Base-by-base conservation (phyloP, 2,329 filamentous ascomycete species). In the Purpureocillium takamizusanense region DNA sequence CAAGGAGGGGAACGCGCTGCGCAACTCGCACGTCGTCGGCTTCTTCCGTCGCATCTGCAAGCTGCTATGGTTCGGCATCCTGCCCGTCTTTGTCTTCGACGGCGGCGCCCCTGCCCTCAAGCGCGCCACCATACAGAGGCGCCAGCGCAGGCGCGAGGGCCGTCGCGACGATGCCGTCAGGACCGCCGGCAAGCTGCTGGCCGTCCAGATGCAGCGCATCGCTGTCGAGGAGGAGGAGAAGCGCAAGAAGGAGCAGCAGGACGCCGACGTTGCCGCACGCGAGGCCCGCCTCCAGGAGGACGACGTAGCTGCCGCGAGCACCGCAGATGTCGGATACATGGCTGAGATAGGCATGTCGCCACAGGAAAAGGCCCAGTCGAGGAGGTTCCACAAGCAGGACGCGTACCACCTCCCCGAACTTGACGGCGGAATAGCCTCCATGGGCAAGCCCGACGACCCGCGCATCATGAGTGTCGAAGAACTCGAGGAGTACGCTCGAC, bases 31-130 rank as follows among this genome's bases (percentile, higher is more conserved):
- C 55, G 78, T 98, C 28, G 86, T 98, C 32, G 92, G 94, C 30
- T 98, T 98, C 76, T 98, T 98, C 65, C 86, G 92, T 37, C 81
- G 92, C 43, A 95, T 98, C 59, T 98, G 92, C 74, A 98, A 98
- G 60, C 74, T 98, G 1, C 74, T 98, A 2, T 98, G 90, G 75
- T 90, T 92, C 54, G 92, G 94, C 36, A 95, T 98, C 59, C 86
- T 83, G 46, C 94, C 92, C 0, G 88, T 98, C 33, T 98, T 98
- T 59, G 89, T 98, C 12, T 98, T 98, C 59, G 92, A 98, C 63
- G 92, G 94, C 43, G 92, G 90, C 32, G 94, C 92, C 0, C 94
- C 94, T 0, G 71, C 78, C 3, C 71, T 98, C 46, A 98, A 98
- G 67, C 74, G 90, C 40, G 85, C 94, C 58, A 98, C 92, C 0